Conservation (phyloP, 768 basidiomycete species). For the Basidioascus undulatus region DNA sequence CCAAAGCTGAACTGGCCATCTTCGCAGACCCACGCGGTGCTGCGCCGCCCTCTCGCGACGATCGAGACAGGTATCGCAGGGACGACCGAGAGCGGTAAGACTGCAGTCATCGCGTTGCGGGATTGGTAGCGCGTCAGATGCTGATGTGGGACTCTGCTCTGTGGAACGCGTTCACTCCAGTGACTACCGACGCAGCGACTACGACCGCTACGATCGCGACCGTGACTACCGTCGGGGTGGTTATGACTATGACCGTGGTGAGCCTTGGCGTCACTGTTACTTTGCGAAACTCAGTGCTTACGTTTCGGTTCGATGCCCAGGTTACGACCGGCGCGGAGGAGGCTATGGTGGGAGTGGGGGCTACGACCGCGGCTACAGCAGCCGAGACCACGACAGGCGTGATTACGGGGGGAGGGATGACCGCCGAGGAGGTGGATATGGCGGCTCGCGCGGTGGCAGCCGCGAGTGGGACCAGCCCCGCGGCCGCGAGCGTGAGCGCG, state of each 20-base stretch:
- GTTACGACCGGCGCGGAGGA: conserved; percentile 5
- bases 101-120: too few relatives aligned
- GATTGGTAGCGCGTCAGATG: too few relatives aligned
- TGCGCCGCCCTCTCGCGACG: too few relatives aligned
- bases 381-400: conserved; percentile 16
- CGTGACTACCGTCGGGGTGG: conserved; percentile 8
- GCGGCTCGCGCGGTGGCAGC: neutral
- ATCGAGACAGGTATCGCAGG: too few relatives aligned
- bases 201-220: conserved; percentile 6
- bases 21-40: too few relatives aligned
- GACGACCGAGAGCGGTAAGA: too few relatives aligned
- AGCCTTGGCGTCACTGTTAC: conserved; percentile 12
- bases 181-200: conserved; percentile 4
- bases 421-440: neutral
- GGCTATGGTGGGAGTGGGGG: conserved; percentile 4
- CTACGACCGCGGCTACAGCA: neutral
- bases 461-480: conserved; percentile 3
- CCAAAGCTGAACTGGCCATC: too few relatives aligned
- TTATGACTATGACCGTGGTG: conserved; percentile 7
- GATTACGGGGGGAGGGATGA: conserved; percentile 3
- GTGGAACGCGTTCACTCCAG: too few relatives aligned
- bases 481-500: conserved; percentile 6
- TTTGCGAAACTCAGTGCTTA: conserved; percentile 10
- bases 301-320: conserved; percentile 8
- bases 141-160: too few relatives aligned